Conservation (phyloP, 305 asterid genomes). For the Andrographis paniculata region DNA sequence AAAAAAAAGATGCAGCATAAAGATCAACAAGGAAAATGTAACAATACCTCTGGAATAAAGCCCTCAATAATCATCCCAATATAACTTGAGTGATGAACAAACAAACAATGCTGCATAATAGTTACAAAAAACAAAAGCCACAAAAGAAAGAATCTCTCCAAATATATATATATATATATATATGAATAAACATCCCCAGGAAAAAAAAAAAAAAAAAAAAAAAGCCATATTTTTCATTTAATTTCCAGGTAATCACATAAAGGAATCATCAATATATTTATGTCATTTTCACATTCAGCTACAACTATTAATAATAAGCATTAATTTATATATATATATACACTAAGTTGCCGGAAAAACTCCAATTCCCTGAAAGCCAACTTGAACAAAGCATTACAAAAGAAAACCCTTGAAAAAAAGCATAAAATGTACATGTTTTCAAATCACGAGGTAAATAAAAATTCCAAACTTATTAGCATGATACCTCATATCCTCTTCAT, state of each 20-base stretch:
- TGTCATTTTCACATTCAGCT: too few species aligned
- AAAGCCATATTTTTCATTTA: too few species aligned
- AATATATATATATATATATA: not conserved
- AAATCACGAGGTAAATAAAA: conserved; percentile 6
- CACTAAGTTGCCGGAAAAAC: conserved; percentile 3
- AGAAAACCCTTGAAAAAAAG: too few species aligned
- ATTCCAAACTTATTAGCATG: not conserved
- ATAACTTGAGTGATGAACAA: not conserved
- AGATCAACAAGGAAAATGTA: not conserved
- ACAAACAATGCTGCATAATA: not conserved
- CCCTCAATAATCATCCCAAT: not conserved
- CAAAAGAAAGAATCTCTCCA: not conserved
- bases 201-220: not conserved
- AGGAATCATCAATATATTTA: too few species aligned
- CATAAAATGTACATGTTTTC: too few species aligned
- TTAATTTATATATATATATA: conserved; percentile 4
- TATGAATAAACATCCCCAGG: not conserved
- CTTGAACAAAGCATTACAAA: conserved; percentile 1
- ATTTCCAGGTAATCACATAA: too few species aligned
- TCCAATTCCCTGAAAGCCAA: conserved; percentile 3
- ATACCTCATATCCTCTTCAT: not conserved
- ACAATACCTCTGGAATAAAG: not conserved
- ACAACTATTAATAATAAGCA: too few species aligned
- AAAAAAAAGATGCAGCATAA: conserved; percentile 16
- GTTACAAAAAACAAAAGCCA: not conserved